These are phyloP conservation scores for Fallopia convolvulus DNA, from an alignment of 148 eudicot species.

Conservation along the genomic window DNA sequence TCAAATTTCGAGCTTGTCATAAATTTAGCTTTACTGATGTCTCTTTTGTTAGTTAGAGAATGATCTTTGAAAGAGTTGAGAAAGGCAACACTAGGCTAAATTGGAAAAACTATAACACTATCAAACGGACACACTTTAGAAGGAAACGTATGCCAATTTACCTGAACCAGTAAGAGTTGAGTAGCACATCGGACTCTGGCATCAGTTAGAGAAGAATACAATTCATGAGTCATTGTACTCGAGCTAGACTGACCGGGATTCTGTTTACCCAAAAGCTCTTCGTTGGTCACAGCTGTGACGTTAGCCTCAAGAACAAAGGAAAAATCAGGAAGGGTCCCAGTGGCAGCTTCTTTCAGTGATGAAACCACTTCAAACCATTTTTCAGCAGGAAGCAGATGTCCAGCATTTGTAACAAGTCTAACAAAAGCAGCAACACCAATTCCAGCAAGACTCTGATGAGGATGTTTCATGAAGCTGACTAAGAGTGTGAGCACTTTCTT, in stretches of 20 bases:
- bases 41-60: no score
- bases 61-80: no score
- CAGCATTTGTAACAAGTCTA: constrained; percentile 93
- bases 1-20: no score
- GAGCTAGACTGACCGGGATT: constrained; percentile 37
- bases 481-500: constrained; percentile 71
- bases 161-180: constrained; percentile 93
- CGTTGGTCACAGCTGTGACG: constrained; percentile 30
- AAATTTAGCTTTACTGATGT: no score
- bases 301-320: constrained; percentile 43
- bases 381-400: constrained; percentile 79
- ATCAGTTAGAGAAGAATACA: constrained; percentile 69
- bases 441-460: constrained; percentile 98
- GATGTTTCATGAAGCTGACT: constrained; percentile 87
- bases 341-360: constrained; percentile 77
- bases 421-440: constrained; percentile 97
- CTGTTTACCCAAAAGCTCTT: constrained; percentile 33
- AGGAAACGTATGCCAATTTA: constrained; percentile 16
- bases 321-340: constrained; percentile 82
- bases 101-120: background rate
- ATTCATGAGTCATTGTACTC: constrained; percentile 33
- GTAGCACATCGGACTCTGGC: constrained; percentile 82
- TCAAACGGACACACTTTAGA: background rate
- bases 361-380: constrained; percentile 89
- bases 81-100: background rate